Conservation (phyloP, 805 yeast species). For the Saccharomycopsis fodiens region DNA sequence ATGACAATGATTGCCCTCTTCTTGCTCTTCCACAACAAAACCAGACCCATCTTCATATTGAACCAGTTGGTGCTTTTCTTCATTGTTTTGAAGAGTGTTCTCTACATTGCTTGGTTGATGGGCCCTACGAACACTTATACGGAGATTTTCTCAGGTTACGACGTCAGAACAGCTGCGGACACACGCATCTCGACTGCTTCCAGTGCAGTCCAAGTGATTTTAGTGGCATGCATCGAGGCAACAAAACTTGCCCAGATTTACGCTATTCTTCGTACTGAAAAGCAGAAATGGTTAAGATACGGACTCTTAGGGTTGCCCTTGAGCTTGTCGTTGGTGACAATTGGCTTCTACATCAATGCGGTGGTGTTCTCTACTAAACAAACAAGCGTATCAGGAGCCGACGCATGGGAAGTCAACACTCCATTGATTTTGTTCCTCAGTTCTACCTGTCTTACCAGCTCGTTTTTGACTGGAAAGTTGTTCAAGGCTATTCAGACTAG, state of each 20-base stretch:
- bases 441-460: constrained; percentile 56
- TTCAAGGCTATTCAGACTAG: constrained; percentile 63
- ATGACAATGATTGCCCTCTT: constrained; percentile 37
- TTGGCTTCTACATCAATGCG: constrained; percentile 50
- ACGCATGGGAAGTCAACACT: constrained; percentile 39
- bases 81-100: constrained; percentile 50
- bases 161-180: constrained; percentile 30
- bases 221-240: constrained; percentile 52
- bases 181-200: constrained; percentile 52
- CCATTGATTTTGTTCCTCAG: constrained; percentile 60
- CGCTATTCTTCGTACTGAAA: constrained; percentile 59
- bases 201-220: constrained; percentile 49
- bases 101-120: constrained; percentile 47
- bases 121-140: constrained; percentile 47
- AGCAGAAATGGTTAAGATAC: constrained; percentile 14
- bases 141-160: constrained; percentile 36
- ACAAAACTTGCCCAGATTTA: constrained; percentile 67
- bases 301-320: constrained; percentile 19
- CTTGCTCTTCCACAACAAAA: constrained; percentile 44
- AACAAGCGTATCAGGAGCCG: constrained; percentile 21
- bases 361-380: constrained; percentile 38
- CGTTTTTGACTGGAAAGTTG: constrained; percentile 58
- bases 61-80: constrained; percentile 55
- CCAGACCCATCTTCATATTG: constrained; percentile 65
- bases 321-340: constrained; percentile 44